phyloP scores from a whole-genome alignment of 176 grass and related monocot genomes.

The Carex pumila region DNA sequence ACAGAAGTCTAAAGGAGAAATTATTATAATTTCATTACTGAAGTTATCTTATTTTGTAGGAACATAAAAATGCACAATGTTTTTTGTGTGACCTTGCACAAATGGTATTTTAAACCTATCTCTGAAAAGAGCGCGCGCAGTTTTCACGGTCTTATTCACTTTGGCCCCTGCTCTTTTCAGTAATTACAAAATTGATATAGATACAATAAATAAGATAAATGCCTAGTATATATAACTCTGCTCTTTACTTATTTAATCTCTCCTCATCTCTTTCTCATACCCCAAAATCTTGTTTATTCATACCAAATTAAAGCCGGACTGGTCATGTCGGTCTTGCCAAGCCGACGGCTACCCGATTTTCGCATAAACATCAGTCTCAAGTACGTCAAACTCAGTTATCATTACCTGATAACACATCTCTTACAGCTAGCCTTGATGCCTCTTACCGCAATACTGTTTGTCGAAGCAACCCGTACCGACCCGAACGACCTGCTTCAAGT shows the following conservation, averaged over 20 bases:
- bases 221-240: neutral
- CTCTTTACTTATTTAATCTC: neutral
- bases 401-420: slow-evolving; percentile 37
- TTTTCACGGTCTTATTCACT: neutral
- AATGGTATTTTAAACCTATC: neutral
- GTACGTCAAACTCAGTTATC: slow-evolving; percentile 45
- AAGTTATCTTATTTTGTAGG: neutral
- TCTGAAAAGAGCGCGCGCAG: neutral
- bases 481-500: slow-evolving; percentile 11
- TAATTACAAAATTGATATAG: neutral
- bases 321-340: neutral
- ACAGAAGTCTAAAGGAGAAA: neutral
- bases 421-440: slow-evolving; percentile 25
- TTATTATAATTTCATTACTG: neutral
- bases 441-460: slow-evolving; percentile 22
- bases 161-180: neutral
- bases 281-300: neutral
- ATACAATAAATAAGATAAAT: neutral
- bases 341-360: slow-evolving; percentile 29
- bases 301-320: neutral
- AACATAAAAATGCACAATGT: neutral
- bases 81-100: neutral
- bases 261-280: neutral
- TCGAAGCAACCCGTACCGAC: slow-evolving; percentile 21
- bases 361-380: slow-evolving; percentile 34